Base-by-base conservation (phyloP, 2,329 filamentous ascomycete genomes). In the Lachnellula subtilissima region DNA sequence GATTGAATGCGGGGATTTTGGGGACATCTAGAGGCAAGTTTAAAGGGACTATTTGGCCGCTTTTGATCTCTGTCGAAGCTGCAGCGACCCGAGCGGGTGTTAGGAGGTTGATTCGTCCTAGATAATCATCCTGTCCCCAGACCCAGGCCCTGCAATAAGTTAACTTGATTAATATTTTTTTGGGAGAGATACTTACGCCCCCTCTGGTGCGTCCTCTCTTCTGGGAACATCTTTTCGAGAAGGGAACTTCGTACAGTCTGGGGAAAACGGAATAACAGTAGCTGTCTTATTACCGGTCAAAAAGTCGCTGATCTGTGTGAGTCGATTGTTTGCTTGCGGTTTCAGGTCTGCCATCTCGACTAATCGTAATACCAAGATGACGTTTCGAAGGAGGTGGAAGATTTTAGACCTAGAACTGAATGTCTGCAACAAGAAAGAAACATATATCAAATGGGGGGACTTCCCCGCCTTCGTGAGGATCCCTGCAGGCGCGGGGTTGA, bases 41-140 rank as follows among this genome's bases (percentile, higher is more conserved):
- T 19, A 58, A 54, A 23, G 61, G 56, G 5, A 79, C 68, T 1
- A 73, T 73, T 3, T 74, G 58, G 11, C 77, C 77, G 5, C 72
- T 69, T 19, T 67, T 67, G 51, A 78, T 72, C 55, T 79, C 75
- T 4, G 67, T 64, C 28, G 71, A 71, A 5, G 75, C 76, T 19
- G 66, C 66, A 48, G 70, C 67, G 23, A 78, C 70, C 1, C 75
- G 70, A 3, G 73, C 70, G 1, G 72, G 71, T 1, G 76, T 78
- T 37, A 80, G 68, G 9, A 76, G 69, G 59, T 80, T 80, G 32
- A 79, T 62, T 7, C 73, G 74, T 5, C 78, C 77, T 42, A 74
- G 67, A 57, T 65, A 64, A 42, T 69, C 67, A 43, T 69, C 60
- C 45, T 61, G 58, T 19, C 66, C 66, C 66, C 67, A 69, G n/a